Evolutionary conservation across 768 basidiomycete species (phyloP), one percentile per base, ranked within the genome.

Genomic region (Suillus subaureus): DNA sequence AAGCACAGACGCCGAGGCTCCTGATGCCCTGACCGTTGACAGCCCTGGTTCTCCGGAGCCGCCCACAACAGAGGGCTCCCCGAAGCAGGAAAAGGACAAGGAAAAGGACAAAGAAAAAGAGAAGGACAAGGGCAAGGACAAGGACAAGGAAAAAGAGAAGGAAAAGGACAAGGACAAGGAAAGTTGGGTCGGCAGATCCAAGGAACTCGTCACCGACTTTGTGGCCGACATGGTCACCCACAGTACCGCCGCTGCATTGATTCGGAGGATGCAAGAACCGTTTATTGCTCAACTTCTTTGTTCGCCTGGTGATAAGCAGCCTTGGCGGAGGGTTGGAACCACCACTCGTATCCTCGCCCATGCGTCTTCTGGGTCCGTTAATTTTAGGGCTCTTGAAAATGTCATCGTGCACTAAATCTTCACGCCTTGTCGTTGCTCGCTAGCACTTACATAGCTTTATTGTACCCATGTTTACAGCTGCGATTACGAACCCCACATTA

Each of bases 241-340:
- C 5, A 58, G 13, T 37, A 16, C 57, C 3, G 57, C 57, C 28
- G 57, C 57, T 23, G 33, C 62, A 31, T 63, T 63, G 39, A 26
- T 63, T 15, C 54, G 62, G 15, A n/a, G 11, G 51, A 39, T 63
- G 62, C 62, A 57, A 35, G 62, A 63, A 26, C 62, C 62, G 13
- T 63, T 63, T 33, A 26, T 60, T 57, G 62, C 62, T 42, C 55
- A 63, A 15, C 51, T 63, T 28, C 56, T 63, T 28, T 58, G 26
- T 40, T 28, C 57, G 39, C 26, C 16, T 12, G 39, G 39, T 28
- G 57, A 26, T 3, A 58, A 40, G 39, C 57, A 58, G 26, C 57
- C 57, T 39, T 58, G 57, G 57, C 39, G 39, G 18, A 58, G 57
- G 9, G 23, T 58, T 40, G 57, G 57, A 40, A 58, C 57, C 13